These are phyloP conservation scores for Blepharisma stoltei DNA, from an alignment of 73 alveolate species.

Conservation along the genomic window DNA sequence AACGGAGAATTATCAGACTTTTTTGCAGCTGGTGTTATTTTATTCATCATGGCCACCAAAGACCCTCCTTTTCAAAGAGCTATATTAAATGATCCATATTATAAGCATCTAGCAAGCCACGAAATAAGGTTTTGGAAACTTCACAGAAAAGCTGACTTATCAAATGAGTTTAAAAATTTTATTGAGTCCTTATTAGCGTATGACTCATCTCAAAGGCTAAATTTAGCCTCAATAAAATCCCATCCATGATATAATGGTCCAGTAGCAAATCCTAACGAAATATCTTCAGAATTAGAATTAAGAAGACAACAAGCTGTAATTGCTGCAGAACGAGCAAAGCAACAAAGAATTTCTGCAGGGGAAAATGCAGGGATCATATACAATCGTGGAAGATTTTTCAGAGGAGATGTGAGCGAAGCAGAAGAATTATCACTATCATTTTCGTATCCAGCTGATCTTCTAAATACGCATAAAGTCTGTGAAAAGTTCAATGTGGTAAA, in stretches of 20 bases:
- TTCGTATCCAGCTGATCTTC: not conserved
- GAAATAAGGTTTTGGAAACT: conserved; percentile 17
- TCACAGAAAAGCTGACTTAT: not conserved
- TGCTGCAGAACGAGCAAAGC: not conserved
- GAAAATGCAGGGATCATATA: not conserved
- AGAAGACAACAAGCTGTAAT: not conserved
- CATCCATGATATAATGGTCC: conserved; percentile 28
- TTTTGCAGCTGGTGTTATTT: conserved; percentile 51
- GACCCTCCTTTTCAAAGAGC: conserved; percentile 40
- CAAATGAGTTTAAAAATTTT: conserved; percentile 2
- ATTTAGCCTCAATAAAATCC: not conserved
- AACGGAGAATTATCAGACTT: conserved; percentile 52
- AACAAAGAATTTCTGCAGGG: not conserved
- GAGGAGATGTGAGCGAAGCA: not conserved
- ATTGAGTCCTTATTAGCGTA: not conserved
- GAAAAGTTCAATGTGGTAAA: not conserved
- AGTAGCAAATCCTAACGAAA: not conserved
- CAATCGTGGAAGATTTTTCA: not conserved
- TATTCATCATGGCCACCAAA: conserved; percentile 49
- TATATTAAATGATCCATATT: conserved; percentile 22
- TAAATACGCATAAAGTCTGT: not conserved
- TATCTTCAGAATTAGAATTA: not conserved
- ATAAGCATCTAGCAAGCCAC: not conserved
- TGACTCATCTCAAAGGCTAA: conserved; percentile 31
- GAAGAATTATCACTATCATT: not conserved